Percentiles rank a stretch among this genome's conserved stretches.
phyloP scores from a whole-genome alignment of 768 basidiomycete genomes.

The Cyathus striatus region DNA sequence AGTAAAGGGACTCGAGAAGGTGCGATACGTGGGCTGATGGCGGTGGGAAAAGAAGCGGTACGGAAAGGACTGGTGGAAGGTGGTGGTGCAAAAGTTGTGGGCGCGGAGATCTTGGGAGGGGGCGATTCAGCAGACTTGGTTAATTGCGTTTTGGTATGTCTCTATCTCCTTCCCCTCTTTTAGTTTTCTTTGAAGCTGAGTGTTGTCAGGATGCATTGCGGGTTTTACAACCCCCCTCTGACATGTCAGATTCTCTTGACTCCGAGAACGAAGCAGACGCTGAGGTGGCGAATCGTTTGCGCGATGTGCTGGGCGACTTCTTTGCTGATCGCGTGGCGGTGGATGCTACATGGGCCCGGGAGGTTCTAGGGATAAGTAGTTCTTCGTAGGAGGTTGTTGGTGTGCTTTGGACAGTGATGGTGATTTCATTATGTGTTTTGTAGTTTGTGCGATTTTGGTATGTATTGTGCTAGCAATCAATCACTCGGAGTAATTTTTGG shows the following conservation, averaged over 20 bases:
- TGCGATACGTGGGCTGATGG: slow-evolving; percentile 81
- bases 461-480: no score
- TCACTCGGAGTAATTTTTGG: no score
- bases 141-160: slow-evolving; percentile 56
- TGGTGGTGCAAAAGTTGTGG: slow-evolving; percentile 72
- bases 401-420: no score
- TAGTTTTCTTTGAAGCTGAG: not conserved
- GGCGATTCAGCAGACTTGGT: slow-evolving; percentile 41
- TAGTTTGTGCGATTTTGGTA: no score
- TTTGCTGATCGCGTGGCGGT: slow-evolving; percentile 52
- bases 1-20: slow-evolving; percentile 83
- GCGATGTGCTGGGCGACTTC: slow-evolving; percentile 52
- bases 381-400: no score
- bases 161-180: slow-evolving; percentile 1
- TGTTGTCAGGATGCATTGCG: slow-evolving; percentile 51
- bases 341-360: slow-evolving; percentile 63
- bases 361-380: slow-evolving; percentile 8
- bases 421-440: no score
- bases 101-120: slow-evolving; percentile 44
- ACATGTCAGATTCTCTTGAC: slow-evolving; percentile 57
- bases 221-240: slow-evolving; percentile 52
- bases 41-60: slow-evolving; percentile 82
- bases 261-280: slow-evolving; percentile 41
- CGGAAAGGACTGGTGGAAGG: slow-evolving; percentile 79
- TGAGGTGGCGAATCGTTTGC: slow-evolving; percentile 38